Conservation (phyloP, 805 yeast species). For the Yamadazyma akitaensis region DNA sequence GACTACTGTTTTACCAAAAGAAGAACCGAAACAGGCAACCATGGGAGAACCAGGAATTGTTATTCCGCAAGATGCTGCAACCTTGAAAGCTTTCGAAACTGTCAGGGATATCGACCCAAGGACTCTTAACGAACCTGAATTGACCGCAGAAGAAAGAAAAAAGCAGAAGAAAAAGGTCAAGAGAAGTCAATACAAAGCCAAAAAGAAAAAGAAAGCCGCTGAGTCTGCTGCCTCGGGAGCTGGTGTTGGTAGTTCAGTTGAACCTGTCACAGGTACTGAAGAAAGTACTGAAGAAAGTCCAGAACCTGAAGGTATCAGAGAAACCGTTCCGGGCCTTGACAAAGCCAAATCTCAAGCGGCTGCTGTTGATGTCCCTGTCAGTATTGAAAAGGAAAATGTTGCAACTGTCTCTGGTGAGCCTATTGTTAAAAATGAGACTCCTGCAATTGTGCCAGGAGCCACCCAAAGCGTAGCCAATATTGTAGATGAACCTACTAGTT, state of each 20-base stretch:
- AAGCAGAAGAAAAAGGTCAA: conserved; percentile 44
- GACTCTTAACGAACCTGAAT: conserved; percentile 44
- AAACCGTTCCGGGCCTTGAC: conserved; percentile 7
- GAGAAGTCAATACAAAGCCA: conserved; percentile 41
- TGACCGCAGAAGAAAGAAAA: conserved; percentile 34
- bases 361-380: conserved; percentile 11
- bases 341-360: conserved; percentile 13
- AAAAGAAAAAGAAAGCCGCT: conserved; percentile 34
- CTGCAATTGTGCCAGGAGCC: conserved; percentile 13
- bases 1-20: conserved; percentile 37
- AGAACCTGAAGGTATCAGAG: conserved; percentile 17
- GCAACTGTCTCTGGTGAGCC: conserved; percentile 5
- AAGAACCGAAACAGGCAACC: conserved; percentile 33
- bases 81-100: conserved; percentile 63
- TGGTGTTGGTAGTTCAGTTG: conserved; percentile 4
- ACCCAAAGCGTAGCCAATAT: conserved; percentile 12
- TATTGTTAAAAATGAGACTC: conserved; percentile 11
- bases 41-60: conserved; percentile 74
- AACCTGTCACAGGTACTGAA: conserved; percentile 13
- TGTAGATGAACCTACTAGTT: conserved; percentile 1
- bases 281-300: conserved; percentile 19
- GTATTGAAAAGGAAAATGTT: conserved; percentile 6
- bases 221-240: conserved; percentile 9
- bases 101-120: conserved; percentile 47
- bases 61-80: conserved; percentile 58